Evolutionary conservation across 495 filamentous ascomycete genomes (phyloP), one percentile per base, ranked within the genome.

Genomic region (Podospora pseudocomata): DNA sequence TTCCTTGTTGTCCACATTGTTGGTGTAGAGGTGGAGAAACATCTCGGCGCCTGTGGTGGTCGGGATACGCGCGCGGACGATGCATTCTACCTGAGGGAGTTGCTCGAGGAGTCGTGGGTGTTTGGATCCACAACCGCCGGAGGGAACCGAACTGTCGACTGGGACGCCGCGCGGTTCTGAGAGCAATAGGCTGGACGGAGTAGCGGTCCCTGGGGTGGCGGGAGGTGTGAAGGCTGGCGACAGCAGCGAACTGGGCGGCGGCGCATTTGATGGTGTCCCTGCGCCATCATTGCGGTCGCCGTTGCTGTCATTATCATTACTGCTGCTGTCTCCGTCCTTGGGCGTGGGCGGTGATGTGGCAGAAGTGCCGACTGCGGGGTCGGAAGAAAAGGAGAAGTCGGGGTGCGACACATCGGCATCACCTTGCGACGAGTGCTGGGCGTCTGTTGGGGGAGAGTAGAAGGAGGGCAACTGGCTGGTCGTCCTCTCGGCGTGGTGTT

Each of bases 11-110:
- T 99, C 95, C 20, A 92, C 84, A 72, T 90, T 90, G 78, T 98
- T 99, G 62, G 89, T 89, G 79, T 98, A 99, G 3, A 99, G 84
- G 76, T 99, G 95, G 53, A 99, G 83, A 75, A 96, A 99, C 92
- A 99, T 97, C 79, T 98, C 94, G 11, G 92, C 90, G 3, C 93
- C 95, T 11, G 86, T 90, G 15, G 92, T 94, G 4, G 92, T 96
- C 0, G 92, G 92, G 61, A 96, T 96, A 27, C 92, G 87, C 18
- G 92, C 92, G 60, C 92, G 88, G 32, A 94, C 92, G 63, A 93
- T 85, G 77, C 92, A 96, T 74, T 90, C 86, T 28, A 96, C 92
- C 19, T 88, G 75, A 7, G 92, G 92, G 3, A 96, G 82, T 6
- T 82, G 83, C 54, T 88, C 80, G 28, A 94, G 86, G 11, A 96